Evolutionary conservation across 345 rosid species (phyloP).

Genomic region (Acer negundo): DNA sequence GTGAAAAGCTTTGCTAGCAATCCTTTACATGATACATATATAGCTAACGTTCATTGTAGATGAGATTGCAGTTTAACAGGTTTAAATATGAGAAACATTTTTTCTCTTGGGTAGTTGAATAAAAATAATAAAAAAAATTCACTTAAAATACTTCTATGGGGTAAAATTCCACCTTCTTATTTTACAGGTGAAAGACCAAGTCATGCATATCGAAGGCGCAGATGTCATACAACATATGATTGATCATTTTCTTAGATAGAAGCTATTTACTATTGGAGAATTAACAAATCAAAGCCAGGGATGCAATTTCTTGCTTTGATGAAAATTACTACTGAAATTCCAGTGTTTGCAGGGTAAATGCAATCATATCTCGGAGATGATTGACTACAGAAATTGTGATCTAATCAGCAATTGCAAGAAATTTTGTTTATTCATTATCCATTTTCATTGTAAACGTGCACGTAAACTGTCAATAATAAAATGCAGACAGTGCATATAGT

Average conservation of each 20-base stretch:
- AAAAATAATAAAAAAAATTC: background rate
- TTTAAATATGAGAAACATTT: too few relatives aligned
- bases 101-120: too few relatives aligned
- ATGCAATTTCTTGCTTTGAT: constrained; percentile 8
- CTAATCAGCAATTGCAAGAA: constrained; percentile 8
- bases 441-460: constrained; percentile 4
- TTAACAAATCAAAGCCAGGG: background rate
- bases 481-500: background rate
- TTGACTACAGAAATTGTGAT: background rate
- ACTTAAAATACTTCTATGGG: background rate
- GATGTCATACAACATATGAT: constrained; percentile 88
- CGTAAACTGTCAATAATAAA: background rate
- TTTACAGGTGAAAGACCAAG: constrained; percentile 76
- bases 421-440: constrained; percentile 24
- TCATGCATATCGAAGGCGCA: constrained; percentile 78
- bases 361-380: background rate
- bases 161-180: background rate
- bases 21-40: too few relatives aligned
- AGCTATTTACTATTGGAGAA: background rate
- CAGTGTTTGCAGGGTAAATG: constrained; percentile 14
- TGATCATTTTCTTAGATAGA: constrained; percentile 67
- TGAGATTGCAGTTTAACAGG: too few relatives aligned
- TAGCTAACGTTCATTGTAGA: too few relatives aligned
- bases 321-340: background rate
- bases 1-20: too few relatives aligned